A percentile compares a stretch with the other conserved stretches of the same genome.
phyloP scores from a whole-genome alignment of 2,329 filamentous ascomycete genomes.

The Aspergillus flavus region DNA sequence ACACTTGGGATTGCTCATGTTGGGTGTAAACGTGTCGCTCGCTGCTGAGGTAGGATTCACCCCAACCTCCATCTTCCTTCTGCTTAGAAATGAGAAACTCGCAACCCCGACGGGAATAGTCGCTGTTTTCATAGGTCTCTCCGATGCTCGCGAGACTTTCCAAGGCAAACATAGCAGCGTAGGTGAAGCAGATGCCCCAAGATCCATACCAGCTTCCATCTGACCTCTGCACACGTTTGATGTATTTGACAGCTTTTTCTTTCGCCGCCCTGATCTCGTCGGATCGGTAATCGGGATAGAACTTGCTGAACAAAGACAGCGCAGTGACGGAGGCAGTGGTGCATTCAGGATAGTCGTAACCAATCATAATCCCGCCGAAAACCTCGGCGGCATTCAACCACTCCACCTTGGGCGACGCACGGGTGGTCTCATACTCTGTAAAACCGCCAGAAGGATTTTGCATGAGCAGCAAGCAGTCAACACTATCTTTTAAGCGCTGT shows the following conservation, averaged over 20 bases:
- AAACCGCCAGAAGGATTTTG: constrained; percentile 86
- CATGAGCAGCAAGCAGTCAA: constrained; percentile 89
- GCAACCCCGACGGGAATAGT: constrained; percentile 72
- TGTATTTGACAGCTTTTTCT: constrained; percentile 74
- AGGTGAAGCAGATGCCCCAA: constrained; percentile 98
- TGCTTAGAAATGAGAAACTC: constrained; percentile 85
- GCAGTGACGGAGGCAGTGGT: constrained; percentile 93
- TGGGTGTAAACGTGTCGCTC: constrained; percentile 75
- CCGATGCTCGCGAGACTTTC: constrained; percentile 81
- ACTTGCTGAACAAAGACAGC: constrained; percentile 75
- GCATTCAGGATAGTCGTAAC: constrained; percentile 98
- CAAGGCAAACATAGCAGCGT: constrained; percentile 93
- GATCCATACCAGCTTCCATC: constrained; percentile 98
- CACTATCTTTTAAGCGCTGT: constrained; percentile 78
- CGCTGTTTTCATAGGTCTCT: constrained; percentile 76
- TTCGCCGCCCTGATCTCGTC: constrained; percentile 76
- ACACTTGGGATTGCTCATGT: constrained; percentile 81
- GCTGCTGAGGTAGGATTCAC: constrained; percentile 87
- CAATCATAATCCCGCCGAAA: constrained; percentile 96
- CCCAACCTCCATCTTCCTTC: constrained; percentile 90
- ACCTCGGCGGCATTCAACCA: constrained; percentile 93
- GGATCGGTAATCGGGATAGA: constrained; percentile 78
- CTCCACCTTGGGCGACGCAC: constrained; percentile 78
- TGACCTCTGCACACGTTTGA: constrained; percentile 72
- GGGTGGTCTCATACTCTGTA: constrained; percentile 83